These are phyloP conservation scores for Fusarium algeriense DNA, from an alignment of 2,329 filamentous ascomycete genomes.

Conservation along the genomic window DNA sequence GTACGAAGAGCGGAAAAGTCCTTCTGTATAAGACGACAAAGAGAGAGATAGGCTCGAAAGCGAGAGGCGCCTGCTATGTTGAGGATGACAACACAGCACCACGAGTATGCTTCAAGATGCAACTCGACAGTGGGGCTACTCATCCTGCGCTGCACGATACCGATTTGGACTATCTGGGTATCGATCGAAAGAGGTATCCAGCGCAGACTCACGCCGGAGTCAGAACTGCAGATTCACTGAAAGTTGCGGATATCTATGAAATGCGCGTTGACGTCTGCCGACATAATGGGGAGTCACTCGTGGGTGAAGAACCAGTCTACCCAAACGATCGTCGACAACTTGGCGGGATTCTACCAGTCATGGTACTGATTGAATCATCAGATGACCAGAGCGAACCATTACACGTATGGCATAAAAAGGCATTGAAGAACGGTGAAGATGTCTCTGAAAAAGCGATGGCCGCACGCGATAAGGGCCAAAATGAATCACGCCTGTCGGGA, in stretches of 20 bases:
- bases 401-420: constrained; percentile 1
- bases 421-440: constrained; percentile 25
- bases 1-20: constrained; percentile 16
- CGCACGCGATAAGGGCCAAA: constrained; percentile 10
- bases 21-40: constrained; percentile 33
- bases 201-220: constrained; percentile 36
- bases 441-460: constrained; percentile 38
- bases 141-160: constrained; percentile 36
- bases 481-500: constrained; percentile 41
- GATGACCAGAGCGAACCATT: constrained; percentile 24
- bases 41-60: neutral
- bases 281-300: constrained; percentile 43
- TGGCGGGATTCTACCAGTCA: constrained; percentile 44
- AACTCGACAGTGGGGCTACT: constrained; percentile 45
- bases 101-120: constrained; percentile 44
- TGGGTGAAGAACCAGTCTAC: constrained; percentile 41
- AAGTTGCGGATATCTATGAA: constrained; percentile 36
- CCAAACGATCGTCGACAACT: constrained; percentile 40
- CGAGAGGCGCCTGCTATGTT: constrained; percentile 5
- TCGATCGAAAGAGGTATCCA: constrained; percentile 36
- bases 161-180: constrained; percentile 40
- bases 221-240: constrained; percentile 28
- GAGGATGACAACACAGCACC: constrained; percentile 34
- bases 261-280: constrained; percentile 45
- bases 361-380: constrained; percentile 27